phyloP scores from a whole-genome alignment of 805 yeast species.

The Wickerhamiella sorbophila region DNA sequence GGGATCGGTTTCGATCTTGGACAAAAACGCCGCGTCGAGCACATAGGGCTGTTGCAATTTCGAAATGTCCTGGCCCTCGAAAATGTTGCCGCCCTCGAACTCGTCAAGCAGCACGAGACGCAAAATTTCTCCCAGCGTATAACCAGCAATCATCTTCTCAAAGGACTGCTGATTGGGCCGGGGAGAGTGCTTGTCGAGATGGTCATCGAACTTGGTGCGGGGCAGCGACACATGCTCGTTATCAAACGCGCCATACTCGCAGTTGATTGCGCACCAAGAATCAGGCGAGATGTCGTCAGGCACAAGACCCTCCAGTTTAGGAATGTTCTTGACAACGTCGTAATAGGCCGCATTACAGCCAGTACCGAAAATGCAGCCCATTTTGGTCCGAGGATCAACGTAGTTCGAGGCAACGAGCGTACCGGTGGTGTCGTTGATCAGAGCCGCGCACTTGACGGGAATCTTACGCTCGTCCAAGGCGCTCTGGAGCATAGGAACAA shows the following conservation, averaged over 20 bases:
- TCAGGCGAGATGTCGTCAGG: slow-evolving; percentile 47
- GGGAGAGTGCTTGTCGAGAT: slow-evolving; percentile 74
- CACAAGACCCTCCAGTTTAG: slow-evolving; percentile 63
- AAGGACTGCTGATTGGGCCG: slow-evolving; percentile 93
- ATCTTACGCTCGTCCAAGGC: slow-evolving; percentile 50
- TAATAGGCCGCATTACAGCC: slow-evolving; percentile 96
- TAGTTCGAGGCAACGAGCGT: slow-evolving; percentile 91
- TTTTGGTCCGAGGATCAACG: slow-evolving; percentile 72
- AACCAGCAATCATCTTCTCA: slow-evolving; percentile 96
- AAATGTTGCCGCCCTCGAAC: slow-evolving; percentile 47
- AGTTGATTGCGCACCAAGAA: slow-evolving; percentile 86
- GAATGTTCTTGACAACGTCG: slow-evolving; percentile 57
- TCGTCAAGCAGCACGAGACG: slow-evolving; percentile 70
- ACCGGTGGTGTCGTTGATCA: slow-evolving; percentile 95
- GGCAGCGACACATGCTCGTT: slow-evolving; percentile 76
- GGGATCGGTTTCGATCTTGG: slow-evolving; percentile 79
- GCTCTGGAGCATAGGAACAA: slow-evolving; percentile 76
- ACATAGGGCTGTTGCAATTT: slow-evolving; percentile 49
- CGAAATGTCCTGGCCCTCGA: slow-evolving; percentile 52
- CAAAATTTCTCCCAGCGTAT: slow-evolving; percentile 84
- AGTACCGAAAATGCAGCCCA: slow-evolving; percentile 95
- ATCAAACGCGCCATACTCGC: slow-evolving; percentile 97
- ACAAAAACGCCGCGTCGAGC: slow-evolving; percentile 82
- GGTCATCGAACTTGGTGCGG: slow-evolving; percentile 74
- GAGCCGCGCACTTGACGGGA: slow-evolving; percentile 78